Evolutionary conservation across 225 moss, liverwort and hornwort species (phyloP).

Genomic region (Bryoerythrophyllum caledonicum): DNA sequence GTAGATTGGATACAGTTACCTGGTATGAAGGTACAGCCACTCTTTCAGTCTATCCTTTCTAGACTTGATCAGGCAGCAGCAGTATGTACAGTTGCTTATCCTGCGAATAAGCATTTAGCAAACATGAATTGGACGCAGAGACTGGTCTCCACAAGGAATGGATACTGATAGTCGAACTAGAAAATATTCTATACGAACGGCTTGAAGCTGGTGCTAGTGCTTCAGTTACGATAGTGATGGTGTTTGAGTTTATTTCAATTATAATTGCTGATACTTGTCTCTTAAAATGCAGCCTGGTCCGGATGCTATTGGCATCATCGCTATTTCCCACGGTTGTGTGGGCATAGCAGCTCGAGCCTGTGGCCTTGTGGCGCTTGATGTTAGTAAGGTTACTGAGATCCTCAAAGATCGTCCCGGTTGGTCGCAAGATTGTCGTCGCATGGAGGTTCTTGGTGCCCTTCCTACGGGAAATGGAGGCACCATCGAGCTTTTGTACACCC

Average conservation of each 20-base stretch:
- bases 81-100: conserved; percentile 14
- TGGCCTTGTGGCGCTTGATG: conserved; percentile 67
- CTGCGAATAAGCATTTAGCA: background rate
- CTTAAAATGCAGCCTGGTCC: conserved; percentile 65
- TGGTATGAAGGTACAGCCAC: conserved; percentile 67
- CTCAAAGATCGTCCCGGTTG: conserved; percentile 96
- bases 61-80: conserved; percentile 16
- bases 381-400: conserved; percentile 79
- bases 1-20: conserved; percentile 80
- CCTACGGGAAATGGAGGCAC: conserved; percentile 95
- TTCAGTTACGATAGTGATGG: background rate
- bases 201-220: conserved; percentile 4
- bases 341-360: conserved; percentile 74
- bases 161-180: conserved; percentile 3
- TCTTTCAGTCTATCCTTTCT: conserved; percentile 16
- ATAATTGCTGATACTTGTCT: conserved; percentile 26
- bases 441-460: conserved; percentile 92
- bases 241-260: conserved; percentile 6
- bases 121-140: background rate
- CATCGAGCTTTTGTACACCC: conserved; percentile 92
- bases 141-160: background rate
- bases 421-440: conserved; percentile 95
- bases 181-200: conserved; percentile 1
- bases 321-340: conserved; percentile 72
- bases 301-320: conserved; percentile 78